Conservation (phyloP, 2,329 filamentous ascomycete species). For the Orbilia ellipsospora region DNA sequence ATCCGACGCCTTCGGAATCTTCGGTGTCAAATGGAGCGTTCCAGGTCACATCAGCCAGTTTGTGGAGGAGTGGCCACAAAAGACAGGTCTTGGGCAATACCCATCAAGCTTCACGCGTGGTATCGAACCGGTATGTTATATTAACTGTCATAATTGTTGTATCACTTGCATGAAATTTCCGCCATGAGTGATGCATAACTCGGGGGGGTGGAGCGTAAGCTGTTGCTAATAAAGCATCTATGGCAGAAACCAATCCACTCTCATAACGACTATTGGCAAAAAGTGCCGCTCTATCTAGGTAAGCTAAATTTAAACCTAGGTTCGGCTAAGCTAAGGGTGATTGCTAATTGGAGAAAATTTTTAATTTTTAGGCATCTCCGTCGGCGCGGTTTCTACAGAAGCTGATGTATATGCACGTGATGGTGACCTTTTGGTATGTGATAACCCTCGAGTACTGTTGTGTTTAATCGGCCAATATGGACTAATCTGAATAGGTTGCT, state of each 20-base stretch:
- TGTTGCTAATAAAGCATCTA: constrained; percentile 10
- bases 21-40: constrained; percentile 4
- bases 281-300: constrained; percentile 72
- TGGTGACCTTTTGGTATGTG: constrained; percentile 67
- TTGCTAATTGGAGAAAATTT: constrained; percentile 64
- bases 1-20: background rate
- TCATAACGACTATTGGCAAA: constrained; percentile 76
- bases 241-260: constrained; percentile 67
- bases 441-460: background rate
- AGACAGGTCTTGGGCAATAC: constrained; percentile 62
- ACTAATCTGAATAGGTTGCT: constrained; percentile 64
- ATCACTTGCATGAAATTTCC: background rate
- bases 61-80: constrained; percentile 36
- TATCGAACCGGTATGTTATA: constrained; percentile 59
- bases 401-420: constrained; percentile 75
- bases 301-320: constrained; percentile 62
- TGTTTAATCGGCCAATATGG: background rate
- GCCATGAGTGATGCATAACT: background rate
- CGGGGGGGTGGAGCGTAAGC: background rate
- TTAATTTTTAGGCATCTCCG: constrained; percentile 63
- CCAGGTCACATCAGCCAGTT: constrained; percentile 26
- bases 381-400: constrained; percentile 73
- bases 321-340: too few relatives aligned
- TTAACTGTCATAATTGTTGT: background rate
- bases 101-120: constrained; percentile 68